These are phyloP conservation scores for Hypoxylon sp. DNA, from an alignment of 2,329 filamentous ascomycete genomes.

Conservation along the genomic window DNA sequence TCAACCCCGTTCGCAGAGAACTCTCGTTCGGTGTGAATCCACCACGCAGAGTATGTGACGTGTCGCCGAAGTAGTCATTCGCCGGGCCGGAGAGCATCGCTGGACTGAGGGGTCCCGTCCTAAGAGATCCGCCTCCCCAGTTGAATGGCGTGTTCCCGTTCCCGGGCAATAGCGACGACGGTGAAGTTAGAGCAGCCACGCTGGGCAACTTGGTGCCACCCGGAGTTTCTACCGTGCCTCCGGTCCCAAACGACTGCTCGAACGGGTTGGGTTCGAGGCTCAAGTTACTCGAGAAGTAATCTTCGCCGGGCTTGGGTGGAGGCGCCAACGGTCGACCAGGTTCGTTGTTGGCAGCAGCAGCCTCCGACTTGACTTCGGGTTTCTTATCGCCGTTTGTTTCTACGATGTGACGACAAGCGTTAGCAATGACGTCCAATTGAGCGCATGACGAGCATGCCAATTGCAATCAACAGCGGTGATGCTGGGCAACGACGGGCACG, in stretches of 20 bases:
- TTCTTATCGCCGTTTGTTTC: conserved; percentile 62
- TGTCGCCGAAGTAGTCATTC: conserved; percentile 90
- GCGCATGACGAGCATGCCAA: conserved; percentile 22
- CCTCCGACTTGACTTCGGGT: conserved; percentile 64
- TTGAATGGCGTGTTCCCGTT: conserved; percentile 79
- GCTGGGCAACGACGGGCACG: conserved; percentile 19
- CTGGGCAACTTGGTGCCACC: conserved; percentile 86
- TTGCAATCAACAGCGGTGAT: conserved; percentile 9
- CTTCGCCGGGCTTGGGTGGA: conserved; percentile 74
- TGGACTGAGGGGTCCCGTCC: conserved; percentile 93
- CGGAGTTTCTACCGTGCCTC: conserved; percentile 79
- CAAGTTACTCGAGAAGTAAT: conserved; percentile 77
- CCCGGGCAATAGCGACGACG: conserved; percentile 82
- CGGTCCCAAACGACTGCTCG: conserved; percentile 87
- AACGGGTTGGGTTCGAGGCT: conserved; percentile 95
- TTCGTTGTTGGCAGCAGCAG: conserved; percentile 67
- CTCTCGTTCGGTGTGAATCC: conserved; percentile 98
- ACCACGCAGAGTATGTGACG: conserved; percentile 76
- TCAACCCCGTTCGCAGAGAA: conserved; percentile 88
- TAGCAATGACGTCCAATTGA: conserved; percentile 46
- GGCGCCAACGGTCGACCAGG: conserved; percentile 75
- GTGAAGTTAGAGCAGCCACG: conserved; percentile 90
- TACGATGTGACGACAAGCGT: conserved; percentile 47
- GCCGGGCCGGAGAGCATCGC: conserved; percentile 93
- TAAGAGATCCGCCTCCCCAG: conserved; percentile 86